Conservation (phyloP, 208 protist genomes). For the Wallacemonas sp. region DNA sequence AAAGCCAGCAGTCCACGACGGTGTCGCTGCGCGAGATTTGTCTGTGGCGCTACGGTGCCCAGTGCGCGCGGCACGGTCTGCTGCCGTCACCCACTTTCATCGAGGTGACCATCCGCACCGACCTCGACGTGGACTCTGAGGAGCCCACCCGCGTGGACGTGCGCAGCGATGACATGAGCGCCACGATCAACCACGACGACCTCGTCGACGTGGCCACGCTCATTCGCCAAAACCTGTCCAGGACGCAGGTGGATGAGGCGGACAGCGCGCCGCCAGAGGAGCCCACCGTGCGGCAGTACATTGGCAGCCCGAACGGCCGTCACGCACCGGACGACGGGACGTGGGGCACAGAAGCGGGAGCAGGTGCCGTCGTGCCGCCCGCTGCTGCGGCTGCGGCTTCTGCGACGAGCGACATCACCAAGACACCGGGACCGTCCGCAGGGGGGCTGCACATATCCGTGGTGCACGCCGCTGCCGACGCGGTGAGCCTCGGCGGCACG, state of each 20-base stretch:
- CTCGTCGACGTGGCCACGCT: conserved; percentile 61
- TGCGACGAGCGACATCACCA: conserved; percentile 16
- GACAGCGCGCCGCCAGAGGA: conserved; percentile 14
- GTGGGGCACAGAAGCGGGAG: too few species aligned
- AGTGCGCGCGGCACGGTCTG: conserved; percentile 19
- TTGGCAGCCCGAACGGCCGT: not conserved
- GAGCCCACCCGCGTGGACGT: conserved; percentile 53
- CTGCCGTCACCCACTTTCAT: conserved; percentile 48
- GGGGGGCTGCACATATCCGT: conserved; percentile 14
- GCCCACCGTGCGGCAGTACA: conserved; percentile 10
- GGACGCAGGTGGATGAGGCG: conserved; percentile 21
- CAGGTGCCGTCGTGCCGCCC: too few species aligned
- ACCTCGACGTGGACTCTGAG: conserved; percentile 56
- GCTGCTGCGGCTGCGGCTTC: conserved; percentile 4
- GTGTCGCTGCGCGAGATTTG: conserved; percentile 69
- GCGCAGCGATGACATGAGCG: conserved; percentile 45
- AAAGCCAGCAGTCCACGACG: conserved; percentile 62
- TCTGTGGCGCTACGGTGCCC: conserved; percentile 33
- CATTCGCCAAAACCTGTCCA: conserved; percentile 63
- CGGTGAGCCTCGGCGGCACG: conserved; percentile 9
- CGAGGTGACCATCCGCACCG: conserved; percentile 54
- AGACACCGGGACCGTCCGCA: too few species aligned
- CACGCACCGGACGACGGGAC: too few species aligned
- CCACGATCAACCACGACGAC: conserved; percentile 44
- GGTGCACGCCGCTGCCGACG: not conserved